These are phyloP conservation scores for Entomortierella lignicola DNA, from an alignment of 192 early-diverging fungal genomes.

Conservation along the genomic window DNA sequence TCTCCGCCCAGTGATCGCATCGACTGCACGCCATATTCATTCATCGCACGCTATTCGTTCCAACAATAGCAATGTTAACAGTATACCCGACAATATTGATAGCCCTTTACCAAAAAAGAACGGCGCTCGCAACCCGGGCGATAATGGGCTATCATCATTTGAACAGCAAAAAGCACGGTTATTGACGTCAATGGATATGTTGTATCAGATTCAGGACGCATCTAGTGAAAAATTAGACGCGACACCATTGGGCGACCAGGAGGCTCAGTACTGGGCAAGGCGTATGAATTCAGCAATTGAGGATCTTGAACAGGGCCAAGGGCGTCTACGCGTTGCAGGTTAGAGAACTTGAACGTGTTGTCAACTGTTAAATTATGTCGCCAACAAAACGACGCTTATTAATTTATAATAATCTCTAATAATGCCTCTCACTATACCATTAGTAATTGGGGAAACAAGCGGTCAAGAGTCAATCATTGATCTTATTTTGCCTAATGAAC, in stretches of 20 bases:
- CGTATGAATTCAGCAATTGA: conserved; percentile 45
- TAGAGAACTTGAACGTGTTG: not conserved
- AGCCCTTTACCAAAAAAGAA: conserved; percentile 9
- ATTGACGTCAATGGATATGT: conserved; percentile 46
- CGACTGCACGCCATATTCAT: conserved; percentile 11
- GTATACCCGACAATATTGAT: conserved; percentile 34
- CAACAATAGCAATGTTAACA: not conserved
- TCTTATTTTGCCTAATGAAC: conserved; percentile 37
- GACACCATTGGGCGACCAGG: conserved; percentile 39
- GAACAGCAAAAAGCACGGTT: conserved; percentile 27
- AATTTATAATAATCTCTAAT: not conserved
- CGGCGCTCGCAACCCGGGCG: not conserved
- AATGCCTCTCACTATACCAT: not conserved
- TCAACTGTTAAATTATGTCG: not conserved
- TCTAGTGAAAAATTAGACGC: conserved; percentile 24
- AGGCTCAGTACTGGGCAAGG: conserved; percentile 42
- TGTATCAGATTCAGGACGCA: conserved; percentile 47
- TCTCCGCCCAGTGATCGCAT: conserved; percentile 17
- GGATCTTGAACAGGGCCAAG: conserved; percentile 27
- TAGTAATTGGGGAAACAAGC: conserved; percentile 48
- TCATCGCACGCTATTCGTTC: conserved; percentile 1
- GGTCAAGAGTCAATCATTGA: conserved; percentile 49
- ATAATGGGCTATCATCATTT: not conserved
- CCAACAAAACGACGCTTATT: too few relatives aligned
- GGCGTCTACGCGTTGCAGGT: conserved; percentile 36